Percentiles rank a stretch among this genome's conserved stretches.
Conservation (phyloP, 768 basidiomycete species). For the Hirschioporus abietinus region DNA sequence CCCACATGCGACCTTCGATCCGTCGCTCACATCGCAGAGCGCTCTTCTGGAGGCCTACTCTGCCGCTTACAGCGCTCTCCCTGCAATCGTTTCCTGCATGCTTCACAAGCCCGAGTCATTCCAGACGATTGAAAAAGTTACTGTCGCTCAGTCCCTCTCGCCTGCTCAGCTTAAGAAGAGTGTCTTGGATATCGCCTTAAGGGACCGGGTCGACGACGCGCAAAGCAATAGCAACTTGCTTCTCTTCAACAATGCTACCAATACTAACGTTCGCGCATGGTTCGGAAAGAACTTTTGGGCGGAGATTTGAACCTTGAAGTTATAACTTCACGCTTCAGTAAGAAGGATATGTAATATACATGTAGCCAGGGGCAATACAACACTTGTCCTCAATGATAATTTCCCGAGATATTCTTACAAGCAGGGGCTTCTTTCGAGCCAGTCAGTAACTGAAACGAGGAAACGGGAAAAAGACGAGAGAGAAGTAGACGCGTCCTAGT, state of each 20-base stretch:
- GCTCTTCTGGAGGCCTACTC: conserved; percentile 46
- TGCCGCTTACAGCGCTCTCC: conserved; percentile 48
- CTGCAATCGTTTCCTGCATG: conserved; percentile 51
- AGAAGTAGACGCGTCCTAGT: no score
- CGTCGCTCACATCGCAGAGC: conserved; percentile 36
- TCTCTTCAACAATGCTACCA: conserved; percentile 76
- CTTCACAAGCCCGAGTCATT: conserved; percentile 46
- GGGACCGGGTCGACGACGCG: conserved; percentile 40
- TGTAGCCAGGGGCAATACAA: no score
- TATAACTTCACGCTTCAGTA: no score
- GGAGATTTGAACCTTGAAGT: no score
- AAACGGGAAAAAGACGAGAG: no score
- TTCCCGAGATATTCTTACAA: no score
- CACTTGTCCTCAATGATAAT: no score
- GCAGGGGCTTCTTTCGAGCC: no score
- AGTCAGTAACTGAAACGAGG: no score
- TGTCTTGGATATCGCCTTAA: conserved; percentile 54
- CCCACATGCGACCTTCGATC: conserved; percentile 60
- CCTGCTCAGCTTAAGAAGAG: conserved; percentile 76
- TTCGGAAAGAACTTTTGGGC: no score
- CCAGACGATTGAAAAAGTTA: conserved; percentile 28
- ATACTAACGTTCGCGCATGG: not conserved
- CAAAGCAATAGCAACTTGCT: conserved; percentile 62
- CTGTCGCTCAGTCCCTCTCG: conserved; percentile 34
- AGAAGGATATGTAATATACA: no score